A percentile compares a stretch with the other conserved stretches of the same genome.
These are phyloP conservation scores for Didymella arachidicola DNA, from an alignment of 2,329 filamentous ascomycete genomes.

Conservation along the genomic window DNA sequence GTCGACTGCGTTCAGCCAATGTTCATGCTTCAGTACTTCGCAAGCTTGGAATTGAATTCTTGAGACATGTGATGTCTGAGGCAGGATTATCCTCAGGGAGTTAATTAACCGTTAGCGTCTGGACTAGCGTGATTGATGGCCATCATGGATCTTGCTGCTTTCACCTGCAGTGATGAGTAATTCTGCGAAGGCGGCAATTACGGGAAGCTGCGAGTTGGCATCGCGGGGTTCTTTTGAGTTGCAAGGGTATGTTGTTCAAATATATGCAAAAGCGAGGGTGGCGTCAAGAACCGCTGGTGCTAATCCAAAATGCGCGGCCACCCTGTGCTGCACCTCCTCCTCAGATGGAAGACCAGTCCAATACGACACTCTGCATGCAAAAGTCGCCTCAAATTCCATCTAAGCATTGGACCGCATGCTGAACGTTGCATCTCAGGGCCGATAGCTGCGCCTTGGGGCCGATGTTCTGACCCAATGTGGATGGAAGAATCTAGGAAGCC, in stretches of 20 bases:
- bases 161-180: no score
- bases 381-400: neutral
- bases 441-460: neutral
- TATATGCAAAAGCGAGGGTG: neutral
- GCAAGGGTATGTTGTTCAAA: neutral
- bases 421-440: neutral
- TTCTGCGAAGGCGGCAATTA: neutral
- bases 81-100: neutral
- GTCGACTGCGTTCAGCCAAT: neutral
- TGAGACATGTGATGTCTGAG: conserved; percentile 33
- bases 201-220: neutral
- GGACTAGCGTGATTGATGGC: neutral
- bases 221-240: neutral
- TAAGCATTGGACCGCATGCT: neutral
- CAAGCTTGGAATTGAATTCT: conserved; percentile 3
- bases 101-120: neutral
- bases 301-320: neutral
- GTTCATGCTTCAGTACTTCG: neutral
- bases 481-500: conserved; percentile 11
- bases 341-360: neutral
- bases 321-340: neutral
- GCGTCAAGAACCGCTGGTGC: neutral
- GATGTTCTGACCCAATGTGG: conserved; percentile 3
- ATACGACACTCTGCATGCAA: neutral
- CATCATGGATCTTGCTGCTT: no score